Percentiles rank a stretch among this genome's conserved stretches.
Conservation (phyloP, 2,329 filamentous ascomycete species). For the Aplosporella prunicola region DNA sequence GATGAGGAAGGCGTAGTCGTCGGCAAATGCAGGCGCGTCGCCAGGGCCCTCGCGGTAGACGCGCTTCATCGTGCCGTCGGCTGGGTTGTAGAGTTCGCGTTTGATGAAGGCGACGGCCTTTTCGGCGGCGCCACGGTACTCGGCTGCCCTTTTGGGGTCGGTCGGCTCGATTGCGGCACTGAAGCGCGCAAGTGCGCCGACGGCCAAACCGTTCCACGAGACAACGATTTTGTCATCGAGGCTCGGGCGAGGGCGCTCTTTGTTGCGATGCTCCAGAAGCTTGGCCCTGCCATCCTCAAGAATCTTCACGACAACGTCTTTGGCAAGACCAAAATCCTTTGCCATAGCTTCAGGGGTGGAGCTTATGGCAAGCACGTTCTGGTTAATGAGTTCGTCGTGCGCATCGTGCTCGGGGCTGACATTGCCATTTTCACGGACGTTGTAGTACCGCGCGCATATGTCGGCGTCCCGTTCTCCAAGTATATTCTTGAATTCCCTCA, state of each 20-base stretch:
- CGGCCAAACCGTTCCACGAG: slow-evolving; percentile 80
- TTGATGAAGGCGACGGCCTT: slow-evolving; percentile 64
- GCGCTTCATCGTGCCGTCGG: slow-evolving; percentile 56
- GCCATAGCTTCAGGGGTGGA: slow-evolving; percentile 60
- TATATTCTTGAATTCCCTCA: slow-evolving; percentile 72
- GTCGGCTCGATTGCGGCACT: slow-evolving; percentile 49
- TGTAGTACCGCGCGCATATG: slow-evolving; percentile 75
- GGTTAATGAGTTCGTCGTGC: slow-evolving; percentile 88
- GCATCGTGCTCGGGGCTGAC: slow-evolving; percentile 73
- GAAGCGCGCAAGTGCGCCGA: slow-evolving; percentile 69
- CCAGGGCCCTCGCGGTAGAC: slow-evolving; percentile 62
- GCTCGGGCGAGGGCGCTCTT: slow-evolving; percentile 63
- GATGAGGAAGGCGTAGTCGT: slow-evolving; percentile 88
- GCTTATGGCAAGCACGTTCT: slow-evolving; percentile 73
- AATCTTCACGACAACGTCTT: slow-evolving; percentile 57
- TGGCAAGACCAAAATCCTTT: slow-evolving; percentile 62
- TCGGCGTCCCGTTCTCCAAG: slow-evolving; percentile 60
- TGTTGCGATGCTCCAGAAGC: slow-evolving; percentile 61
- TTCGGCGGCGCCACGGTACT: slow-evolving; percentile 57
- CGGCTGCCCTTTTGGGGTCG: slow-evolving; percentile 46
- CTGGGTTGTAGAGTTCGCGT: slow-evolving; percentile 59
- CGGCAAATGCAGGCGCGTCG: slow-evolving; percentile 66
- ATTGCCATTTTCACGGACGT: slow-evolving; percentile 75
- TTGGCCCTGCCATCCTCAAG: slow-evolving; percentile 59
- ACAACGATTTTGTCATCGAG: slow-evolving; percentile 84